Base-by-base conservation (phyloP, 257 asterid genomes). In the Solanum corneliomulleri region DNA sequence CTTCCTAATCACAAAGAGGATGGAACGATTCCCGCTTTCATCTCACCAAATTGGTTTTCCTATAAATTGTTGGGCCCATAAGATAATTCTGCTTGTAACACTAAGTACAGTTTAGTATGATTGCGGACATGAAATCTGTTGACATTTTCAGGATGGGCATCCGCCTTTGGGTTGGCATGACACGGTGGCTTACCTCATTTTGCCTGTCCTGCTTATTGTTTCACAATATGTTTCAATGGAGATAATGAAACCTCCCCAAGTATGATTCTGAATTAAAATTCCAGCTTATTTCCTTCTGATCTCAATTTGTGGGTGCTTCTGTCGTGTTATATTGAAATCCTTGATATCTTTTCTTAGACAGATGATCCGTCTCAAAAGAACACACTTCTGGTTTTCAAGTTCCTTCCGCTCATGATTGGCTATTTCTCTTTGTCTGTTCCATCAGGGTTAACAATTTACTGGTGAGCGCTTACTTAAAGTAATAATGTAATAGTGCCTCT, bases 241-340 rank as follows among this genome's bases (percentile, higher is more conserved):
- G 90, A 90, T 97, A 89, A 97, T 97, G 99, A 97, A 97, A 91
- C 99, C 99, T 91, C 98, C 99, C 80, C 99, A 96, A 91, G 99
- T 97, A 93, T 81, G 95, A 86, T 84, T 37, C 18, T 81, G 80
- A 70, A 75, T 83, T 72, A 41, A 86, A 62, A 83, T 83, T 89
- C 77, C 62, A 49, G 83, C 10, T 56, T 87, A 72, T 82, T 35
- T 47, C 29, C 87, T 74, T 23, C 86, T 58, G 41, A 81, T 76
- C 44, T 77, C 5, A 31, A 86, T 31, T 16, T 29, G 18, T 81
- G 31, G n/a, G 82, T 35, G 62, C 56, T 31, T 85, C 86, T 86
- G 87, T 85, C 88, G 86, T 88, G 84, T 90, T 85, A 89, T 89
- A 10, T 89, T 89, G 81, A 86, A 89, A 89, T 84, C 93, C 78